A percentile compares a stretch with the other conserved stretches of the same genome.
These are phyloP conservation scores for Leishmania mexicana DNA, from an alignment of 208 protist species.

Conservation along the genomic window DNA sequence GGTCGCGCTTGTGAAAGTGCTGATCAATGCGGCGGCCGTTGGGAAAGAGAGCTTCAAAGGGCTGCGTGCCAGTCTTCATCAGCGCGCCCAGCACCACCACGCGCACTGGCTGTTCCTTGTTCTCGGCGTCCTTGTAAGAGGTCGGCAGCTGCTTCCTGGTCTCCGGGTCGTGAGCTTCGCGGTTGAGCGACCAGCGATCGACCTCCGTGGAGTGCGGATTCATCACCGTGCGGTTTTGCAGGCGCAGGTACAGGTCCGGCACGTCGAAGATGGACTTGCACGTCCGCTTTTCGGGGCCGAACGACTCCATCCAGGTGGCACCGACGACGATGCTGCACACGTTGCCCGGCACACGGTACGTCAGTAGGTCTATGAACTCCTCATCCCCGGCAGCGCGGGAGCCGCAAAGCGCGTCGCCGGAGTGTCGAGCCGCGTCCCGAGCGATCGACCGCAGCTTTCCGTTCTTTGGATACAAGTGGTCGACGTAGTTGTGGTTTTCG, in stretches of 20 bases:
- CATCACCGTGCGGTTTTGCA: constrained; percentile 77
- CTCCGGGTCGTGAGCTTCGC: constrained; percentile 25
- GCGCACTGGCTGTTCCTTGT: constrained; percentile 41
- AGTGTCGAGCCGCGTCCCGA: constrained; percentile 58
- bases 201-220: constrained; percentile 69
- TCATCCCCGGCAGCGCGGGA: constrained; percentile 52
- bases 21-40: constrained; percentile 45
- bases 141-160: constrained; percentile 21
- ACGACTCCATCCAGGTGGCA: constrained; percentile 62
- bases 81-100: constrained; percentile 59
- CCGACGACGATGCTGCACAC: constrained; percentile 66
- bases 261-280: constrained; percentile 59
- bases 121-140: constrained; percentile 19
- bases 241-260: constrained; percentile 66
- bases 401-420: constrained; percentile 65
- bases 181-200: constrained; percentile 68
- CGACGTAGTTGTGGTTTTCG: constrained; percentile 69
- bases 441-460: constrained; percentile 45
- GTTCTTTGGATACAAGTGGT: constrained; percentile 71
- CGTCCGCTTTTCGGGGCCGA: constrained; percentile 24
- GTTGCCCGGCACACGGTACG: constrained; percentile 55
- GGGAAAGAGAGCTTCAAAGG: constrained; percentile 45
- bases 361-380: constrained; percentile 78
- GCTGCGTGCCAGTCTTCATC: constrained; percentile 45
- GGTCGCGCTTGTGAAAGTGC: constrained; percentile 28